Evolutionary conservation across 441 rosid genomes (phyloP).

Genomic region (Erodium moschatum): DNA sequence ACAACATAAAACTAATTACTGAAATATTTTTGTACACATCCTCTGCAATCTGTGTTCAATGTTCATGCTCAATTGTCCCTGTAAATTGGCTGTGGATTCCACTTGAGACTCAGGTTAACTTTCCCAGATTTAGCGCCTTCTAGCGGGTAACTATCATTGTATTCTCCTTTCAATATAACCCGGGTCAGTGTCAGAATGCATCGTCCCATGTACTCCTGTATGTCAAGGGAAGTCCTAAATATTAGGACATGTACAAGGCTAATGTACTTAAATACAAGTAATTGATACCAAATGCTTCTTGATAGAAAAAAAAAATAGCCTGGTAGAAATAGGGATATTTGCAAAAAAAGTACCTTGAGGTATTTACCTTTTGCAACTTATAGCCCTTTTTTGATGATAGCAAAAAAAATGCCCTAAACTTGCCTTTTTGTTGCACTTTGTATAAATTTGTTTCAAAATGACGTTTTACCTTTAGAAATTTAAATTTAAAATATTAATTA

Average conservation of each 20-base stretch:
- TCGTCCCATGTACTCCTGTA: conserved; percentile 89
- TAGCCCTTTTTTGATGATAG: too few species aligned
- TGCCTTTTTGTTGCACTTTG: too few species aligned
- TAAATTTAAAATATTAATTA: too few species aligned
- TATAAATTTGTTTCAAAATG: too few species aligned
- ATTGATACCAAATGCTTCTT: neutral
- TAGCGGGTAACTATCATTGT: conserved; percentile 46
- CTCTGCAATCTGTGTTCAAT: neutral
- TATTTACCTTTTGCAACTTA: too few species aligned
- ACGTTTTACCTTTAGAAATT: too few species aligned
- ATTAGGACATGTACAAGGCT: neutral
- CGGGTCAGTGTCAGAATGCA: conserved; percentile 63
- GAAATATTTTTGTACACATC: neutral
- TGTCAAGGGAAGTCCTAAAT: neutral
- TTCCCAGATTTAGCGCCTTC: conserved; percentile 67
- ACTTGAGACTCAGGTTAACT: conserved; percentile 62
- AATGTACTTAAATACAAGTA: too few species aligned
- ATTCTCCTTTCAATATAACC: conserved; percentile 78
- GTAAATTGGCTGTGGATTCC: conserved; percentile 84
- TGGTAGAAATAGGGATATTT: too few species aligned
- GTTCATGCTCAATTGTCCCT: conserved; percentile 47
- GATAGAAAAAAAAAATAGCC: too few species aligned
- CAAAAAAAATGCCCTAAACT: too few species aligned
- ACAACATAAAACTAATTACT: neutral
- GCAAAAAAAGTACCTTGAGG: too few species aligned